A percentile compares a stretch with the other conserved stretches of the same genome.
Evolutionary conservation across 345 rosid species (phyloP).

Genomic region (Lenwebbia sp.): DNA sequence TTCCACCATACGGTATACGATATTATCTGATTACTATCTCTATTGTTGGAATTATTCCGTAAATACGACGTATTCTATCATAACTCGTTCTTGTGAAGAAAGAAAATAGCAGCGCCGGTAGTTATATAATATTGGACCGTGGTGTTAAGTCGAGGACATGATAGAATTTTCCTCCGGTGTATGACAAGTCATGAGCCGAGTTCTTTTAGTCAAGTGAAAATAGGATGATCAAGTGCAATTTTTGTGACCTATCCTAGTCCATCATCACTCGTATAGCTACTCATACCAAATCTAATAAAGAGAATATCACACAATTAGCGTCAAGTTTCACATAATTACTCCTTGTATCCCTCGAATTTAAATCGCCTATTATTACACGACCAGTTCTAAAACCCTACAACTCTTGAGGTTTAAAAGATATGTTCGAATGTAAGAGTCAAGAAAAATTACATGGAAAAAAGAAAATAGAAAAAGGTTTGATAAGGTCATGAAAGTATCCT

Average conservation of each 20-base stretch:
- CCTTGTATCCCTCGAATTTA: background rate
- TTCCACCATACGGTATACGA: background rate
- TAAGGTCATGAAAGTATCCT: background rate
- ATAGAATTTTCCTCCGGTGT: background rate
- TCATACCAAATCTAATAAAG: background rate
- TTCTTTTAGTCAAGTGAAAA: background rate
- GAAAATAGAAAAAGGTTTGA: background rate
- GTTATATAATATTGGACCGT: background rate
- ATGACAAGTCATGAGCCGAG: background rate
- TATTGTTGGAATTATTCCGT: background rate
- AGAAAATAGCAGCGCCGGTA: no score
- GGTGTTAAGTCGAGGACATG: background rate
- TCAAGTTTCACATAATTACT: background rate
- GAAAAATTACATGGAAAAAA: background rate
- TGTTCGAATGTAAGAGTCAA: background rate
- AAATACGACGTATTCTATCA: no score
- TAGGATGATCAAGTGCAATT: background rate
- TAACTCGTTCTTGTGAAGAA: no score
- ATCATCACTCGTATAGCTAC: background rate
- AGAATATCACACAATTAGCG: background rate
- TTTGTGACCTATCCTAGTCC: background rate
- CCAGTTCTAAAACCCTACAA: background rate
- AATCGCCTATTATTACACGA: background rate
- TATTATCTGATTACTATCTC: background rate
- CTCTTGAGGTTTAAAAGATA: background rate